Evolutionary conservation across 73 alveolate genomes (phyloP), one percentile per base, ranked within the genome.

Genomic region (Tetrahymena elliotti): DNA sequence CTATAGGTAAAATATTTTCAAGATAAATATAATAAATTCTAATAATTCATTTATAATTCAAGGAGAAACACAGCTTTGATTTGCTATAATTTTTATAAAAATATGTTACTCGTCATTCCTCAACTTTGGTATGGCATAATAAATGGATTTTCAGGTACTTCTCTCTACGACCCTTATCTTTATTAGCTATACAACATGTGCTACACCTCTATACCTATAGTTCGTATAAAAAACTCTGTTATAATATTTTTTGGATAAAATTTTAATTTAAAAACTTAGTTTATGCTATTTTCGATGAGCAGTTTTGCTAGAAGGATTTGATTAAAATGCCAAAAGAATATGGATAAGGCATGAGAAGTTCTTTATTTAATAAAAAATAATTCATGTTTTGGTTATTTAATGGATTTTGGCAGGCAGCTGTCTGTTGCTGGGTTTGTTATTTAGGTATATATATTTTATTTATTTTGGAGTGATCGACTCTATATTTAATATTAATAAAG

Each of bases 271-370:
- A 68, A 68, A 6, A 22, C 33, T 94, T 97, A 88, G 95, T 98
- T 95, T 99, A 97, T 96, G 99, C 99, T 11, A 95, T 99, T 31
- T 98, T 98, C 95, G 99, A 99, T 96, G 96, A 94, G 84, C 98
- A 99, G 95, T 88, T 84, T 34, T 83, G 53, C n/a, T 94, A 93
- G 68, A 54, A 38, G 40, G 93, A 84, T 40, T 94, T 94, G 84
- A 94, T 94, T 10, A 84, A 47, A 36, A 94, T 84, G 93, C 83
- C 93, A 24, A 33, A 34, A 34, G 92, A 82, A 34, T 94, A 94
- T 35, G 10, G 41, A 11, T 40, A 94, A 35, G 96, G 96, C 12
- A 93, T 93, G 68, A 13, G 52, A 7, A 94, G 96, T 84, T 39
- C 92, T 3, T n/a, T 94, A 39, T 94, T 94, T 47, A 94, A 94